These are phyloP conservation scores for Mortierella sp. DNA, from an alignment of 371 early-diverging fungal species.

Conservation along the genomic window DNA sequence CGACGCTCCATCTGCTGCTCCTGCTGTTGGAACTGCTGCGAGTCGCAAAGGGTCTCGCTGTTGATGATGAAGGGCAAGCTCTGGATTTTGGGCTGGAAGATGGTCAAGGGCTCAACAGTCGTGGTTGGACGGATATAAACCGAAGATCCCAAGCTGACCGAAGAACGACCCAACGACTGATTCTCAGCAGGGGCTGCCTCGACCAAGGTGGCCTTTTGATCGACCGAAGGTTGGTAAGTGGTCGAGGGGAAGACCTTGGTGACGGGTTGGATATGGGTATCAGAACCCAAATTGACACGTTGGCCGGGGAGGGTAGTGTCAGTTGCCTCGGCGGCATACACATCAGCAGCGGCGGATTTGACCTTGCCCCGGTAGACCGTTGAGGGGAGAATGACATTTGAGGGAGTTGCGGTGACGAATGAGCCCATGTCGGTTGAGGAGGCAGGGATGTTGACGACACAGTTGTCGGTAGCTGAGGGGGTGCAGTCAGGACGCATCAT, in stretches of 20 bases:
- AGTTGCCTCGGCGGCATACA: conserved; percentile 27
- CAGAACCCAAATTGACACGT: conserved; percentile 32
- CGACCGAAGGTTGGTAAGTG: conserved; percentile 39
- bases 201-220: conserved; percentile 40
- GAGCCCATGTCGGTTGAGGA: conserved; percentile 45
- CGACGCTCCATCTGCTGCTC: not conserved
- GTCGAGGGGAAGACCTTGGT: conserved; percentile 39
- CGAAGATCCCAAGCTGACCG: conserved; percentile 37
- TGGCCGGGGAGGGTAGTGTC: conserved; percentile 12
- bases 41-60: conserved; percentile 12
- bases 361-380: conserved; percentile 45
- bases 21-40: not conserved
- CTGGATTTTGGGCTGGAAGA: conserved; percentile 36
- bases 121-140: conserved; percentile 41
- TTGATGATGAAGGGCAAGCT: conserved; percentile 38
- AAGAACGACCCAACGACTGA: conserved; percentile 33
- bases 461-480: conserved; percentile 27
- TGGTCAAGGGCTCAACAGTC: conserved; percentile 46
- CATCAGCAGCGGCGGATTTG: conserved; percentile 25
- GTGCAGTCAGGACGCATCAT: conserved; percentile 22
- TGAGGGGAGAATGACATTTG: conserved; percentile 28
- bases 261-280: conserved; percentile 38
- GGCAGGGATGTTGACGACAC: conserved; percentile 16
- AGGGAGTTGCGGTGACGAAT: conserved; percentile 21
- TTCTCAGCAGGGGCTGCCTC: conserved; percentile 18